Evolutionary conservation across 768 basidiomycete genomes (phyloP).

Genomic region (Tricholoma sp.): DNA sequence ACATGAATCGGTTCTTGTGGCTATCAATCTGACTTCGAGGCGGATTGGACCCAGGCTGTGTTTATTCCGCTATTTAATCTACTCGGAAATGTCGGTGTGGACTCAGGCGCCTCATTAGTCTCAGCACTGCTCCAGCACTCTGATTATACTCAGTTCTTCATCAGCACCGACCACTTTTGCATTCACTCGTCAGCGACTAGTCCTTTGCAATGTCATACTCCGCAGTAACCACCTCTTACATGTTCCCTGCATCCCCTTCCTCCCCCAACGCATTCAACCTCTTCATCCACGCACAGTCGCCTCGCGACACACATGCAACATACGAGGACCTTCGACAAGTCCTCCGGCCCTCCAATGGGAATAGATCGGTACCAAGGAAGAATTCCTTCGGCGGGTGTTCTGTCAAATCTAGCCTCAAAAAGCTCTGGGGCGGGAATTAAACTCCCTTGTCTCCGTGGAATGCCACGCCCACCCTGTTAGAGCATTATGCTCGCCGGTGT

Average conservation of each 20-base stretch:
- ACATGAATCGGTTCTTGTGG: no score
- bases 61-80: slow-evolving; percentile 13
- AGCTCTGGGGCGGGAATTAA: slow-evolving; percentile 10
- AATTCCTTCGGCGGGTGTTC: slow-evolving; percentile 8
- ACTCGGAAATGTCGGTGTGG: background rate
- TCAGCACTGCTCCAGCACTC: slow-evolving; percentile 9
- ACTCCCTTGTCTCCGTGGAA: background rate
- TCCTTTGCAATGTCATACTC: slow-evolving; percentile 24
- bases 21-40: no score
- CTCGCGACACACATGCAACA: slow-evolving; percentile 33
- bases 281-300: slow-evolving; percentile 29
- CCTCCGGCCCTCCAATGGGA: slow-evolving; percentile 24
- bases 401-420: slow-evolving; percentile 11
- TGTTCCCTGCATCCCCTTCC: slow-evolving; percentile 21
- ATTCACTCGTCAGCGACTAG: slow-evolving; percentile 13
- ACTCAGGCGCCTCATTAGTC: background rate
- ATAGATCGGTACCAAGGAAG: slow-evolving; percentile 1
- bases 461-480: slow-evolving; percentile 1
- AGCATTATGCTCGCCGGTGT: slow-evolving; percentile 4
- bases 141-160: slow-evolving; percentile 1
- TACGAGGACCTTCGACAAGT: slow-evolving; percentile 34
- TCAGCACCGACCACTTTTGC: background rate
- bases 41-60: background rate
- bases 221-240: slow-evolving; percentile 18
- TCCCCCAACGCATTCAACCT: slow-evolving; percentile 27